A percentile compares a stretch with the other conserved stretches of the same genome.
phyloP scores from a whole-genome alignment of 495 filamentous ascomycete genomes.

The Astrocystis sublimbata region DNA sequence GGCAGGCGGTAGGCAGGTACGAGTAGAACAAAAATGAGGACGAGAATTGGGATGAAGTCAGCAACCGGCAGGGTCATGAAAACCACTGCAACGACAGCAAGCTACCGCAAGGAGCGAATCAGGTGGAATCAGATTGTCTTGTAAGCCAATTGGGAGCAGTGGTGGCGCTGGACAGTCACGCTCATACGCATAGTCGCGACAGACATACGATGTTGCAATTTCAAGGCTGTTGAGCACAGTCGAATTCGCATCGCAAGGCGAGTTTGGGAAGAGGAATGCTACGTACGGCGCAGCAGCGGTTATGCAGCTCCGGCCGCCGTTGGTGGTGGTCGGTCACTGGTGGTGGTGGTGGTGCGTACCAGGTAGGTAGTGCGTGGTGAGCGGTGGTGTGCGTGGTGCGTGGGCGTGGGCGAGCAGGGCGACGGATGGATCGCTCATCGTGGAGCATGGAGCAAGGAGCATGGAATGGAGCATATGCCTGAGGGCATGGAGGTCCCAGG shows the following conservation, averaged over 20 bases:
- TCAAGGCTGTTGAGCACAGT: slow-evolving; percentile 8
- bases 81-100: too few species aligned
- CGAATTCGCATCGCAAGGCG: slow-evolving; percentile 6
- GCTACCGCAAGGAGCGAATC: slow-evolving; percentile 14
- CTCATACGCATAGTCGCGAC: slow-evolving; percentile 5
- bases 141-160: slow-evolving; percentile 16
- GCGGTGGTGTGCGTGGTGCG: too few species aligned
- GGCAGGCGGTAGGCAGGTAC: too few species aligned
- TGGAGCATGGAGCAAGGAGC: too few species aligned
- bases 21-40: neutral
- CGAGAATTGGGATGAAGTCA: slow-evolving; percentile 14
- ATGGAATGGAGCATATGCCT: too few species aligned
- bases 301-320: slow-evolving; percentile 19
- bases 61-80: slow-evolving; percentile 11
- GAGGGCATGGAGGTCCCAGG: slow-evolving; percentile 18
- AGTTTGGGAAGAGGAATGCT: neutral
- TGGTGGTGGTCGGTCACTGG: slow-evolving; percentile 12
- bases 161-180: slow-evolving; percentile 18
- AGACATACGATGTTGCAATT: slow-evolving; percentile 12
- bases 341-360: neutral
- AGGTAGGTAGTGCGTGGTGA: neutral
- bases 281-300: slow-evolving; percentile 20
- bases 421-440: too few species aligned
- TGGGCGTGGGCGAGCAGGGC: slow-evolving; percentile 3
- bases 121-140: neutral